Conservation (phyloP, 192 early-diverging fungal genomes). For the Coemansia brasiliensis region DNA sequence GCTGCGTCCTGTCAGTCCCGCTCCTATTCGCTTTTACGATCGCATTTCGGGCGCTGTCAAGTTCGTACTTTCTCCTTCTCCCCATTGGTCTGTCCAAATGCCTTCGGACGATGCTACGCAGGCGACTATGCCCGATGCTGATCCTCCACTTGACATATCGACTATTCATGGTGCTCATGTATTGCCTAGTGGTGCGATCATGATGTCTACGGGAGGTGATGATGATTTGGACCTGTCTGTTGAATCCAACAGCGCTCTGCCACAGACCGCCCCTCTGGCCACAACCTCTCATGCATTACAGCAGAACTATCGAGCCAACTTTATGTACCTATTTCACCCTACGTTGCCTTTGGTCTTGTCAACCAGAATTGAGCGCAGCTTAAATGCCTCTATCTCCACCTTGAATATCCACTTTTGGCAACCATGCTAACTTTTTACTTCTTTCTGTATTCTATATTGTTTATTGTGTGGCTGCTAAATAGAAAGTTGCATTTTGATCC, state of each 20-base stretch:
- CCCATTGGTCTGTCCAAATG: conserved; percentile 11
- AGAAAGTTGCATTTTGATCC: no score
- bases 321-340: conserved; percentile 43
- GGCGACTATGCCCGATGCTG: not conserved
- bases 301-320: conserved; percentile 8
- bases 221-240: conserved; percentile 19
- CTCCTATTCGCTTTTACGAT: conserved; percentile 50
- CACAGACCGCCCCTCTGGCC: not conserved
- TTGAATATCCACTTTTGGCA: conserved; percentile 46
- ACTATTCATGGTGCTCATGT: conserved; percentile 3
- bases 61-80: conserved; percentile 42
- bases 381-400: conserved; percentile 12
- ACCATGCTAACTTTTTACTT: not conserved
- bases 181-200: conserved; percentile 22
- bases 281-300: not conserved
- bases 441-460: not conserved
- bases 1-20: conserved; percentile 19
- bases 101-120: not conserved
- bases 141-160: conserved; percentile 1
- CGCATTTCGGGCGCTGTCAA: conserved; percentile 26
- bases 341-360: conserved; percentile 41
- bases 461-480: not conserved
- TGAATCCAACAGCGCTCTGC: not conserved
- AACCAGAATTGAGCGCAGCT: conserved; percentile 28
- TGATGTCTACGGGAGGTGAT: conserved; percentile 27